A percentile compares a stretch with the other conserved stretches of the same genome.
These are phyloP conservation scores for Collybia mongolica DNA, from an alignment of 768 basidiomycete genomes.

Conservation along the genomic window DNA sequence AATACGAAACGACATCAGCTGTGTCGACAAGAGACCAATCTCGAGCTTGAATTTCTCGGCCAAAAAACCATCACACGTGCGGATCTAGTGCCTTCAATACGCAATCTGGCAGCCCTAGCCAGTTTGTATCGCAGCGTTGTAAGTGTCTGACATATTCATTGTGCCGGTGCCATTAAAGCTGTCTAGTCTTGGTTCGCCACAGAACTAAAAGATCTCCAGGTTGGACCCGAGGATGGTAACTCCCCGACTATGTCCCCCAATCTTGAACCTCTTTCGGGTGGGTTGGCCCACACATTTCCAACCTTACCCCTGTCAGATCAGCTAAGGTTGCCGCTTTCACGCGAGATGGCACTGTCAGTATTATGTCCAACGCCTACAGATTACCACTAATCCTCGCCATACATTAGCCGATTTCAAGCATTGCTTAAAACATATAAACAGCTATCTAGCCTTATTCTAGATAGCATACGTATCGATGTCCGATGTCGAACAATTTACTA, in stretches of 20 bases:
- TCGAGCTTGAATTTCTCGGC: constrained; percentile 70
- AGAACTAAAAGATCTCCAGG: constrained; percentile 68
- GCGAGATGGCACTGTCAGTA: constrained; percentile 85
- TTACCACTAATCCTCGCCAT: background rate
- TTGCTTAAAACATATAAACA: constrained; percentile 89
- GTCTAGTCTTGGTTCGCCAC: constrained; percentile 81
- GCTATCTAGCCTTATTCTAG: constrained; percentile 81
- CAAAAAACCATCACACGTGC: constrained; percentile 51
- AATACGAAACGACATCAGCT: constrained; percentile 49
- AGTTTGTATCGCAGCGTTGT: constrained; percentile 87
- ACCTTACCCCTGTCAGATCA: constrained; percentile 45
- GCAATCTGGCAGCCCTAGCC: constrained; percentile 74
- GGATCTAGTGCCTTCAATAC: constrained; percentile 69
- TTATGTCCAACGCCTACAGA: background rate
- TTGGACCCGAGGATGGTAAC: constrained; percentile 50
- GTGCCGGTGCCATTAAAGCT: constrained; percentile 2
- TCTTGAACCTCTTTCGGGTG: constrained; percentile 50
- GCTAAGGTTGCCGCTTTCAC: constrained; percentile 74
- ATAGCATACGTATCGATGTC: constrained; percentile 85
- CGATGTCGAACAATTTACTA: constrained; percentile 83
- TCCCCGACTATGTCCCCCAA: constrained; percentile 51
- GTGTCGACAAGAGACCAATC: constrained; percentile 73
- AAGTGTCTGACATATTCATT: constrained; percentile 26
- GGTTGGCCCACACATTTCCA: constrained; percentile 44
- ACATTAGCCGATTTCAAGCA: constrained; percentile 81